phyloP scores from a whole-genome alignment of 129 eudicot species.

The Chrysanthemum makinoi region DNA sequence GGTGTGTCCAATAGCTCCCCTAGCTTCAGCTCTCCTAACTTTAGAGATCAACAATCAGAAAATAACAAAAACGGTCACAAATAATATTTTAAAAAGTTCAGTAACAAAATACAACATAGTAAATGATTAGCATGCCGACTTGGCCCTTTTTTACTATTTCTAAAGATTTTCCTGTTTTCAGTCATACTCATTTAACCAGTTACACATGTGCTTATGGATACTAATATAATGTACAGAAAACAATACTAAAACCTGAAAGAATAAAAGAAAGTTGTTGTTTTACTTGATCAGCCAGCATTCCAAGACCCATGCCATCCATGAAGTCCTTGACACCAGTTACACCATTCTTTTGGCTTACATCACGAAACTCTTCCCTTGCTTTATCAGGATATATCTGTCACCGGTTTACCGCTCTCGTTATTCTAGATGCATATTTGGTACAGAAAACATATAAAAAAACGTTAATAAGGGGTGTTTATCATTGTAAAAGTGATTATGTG shows the following conservation, averaged over 20 bases:
- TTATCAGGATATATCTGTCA: conserved; percentile 87
- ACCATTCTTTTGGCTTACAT: conserved; percentile 64
- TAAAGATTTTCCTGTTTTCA: too few relatives aligned
- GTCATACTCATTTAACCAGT: too few relatives aligned
- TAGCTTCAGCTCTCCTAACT: conserved; percentile 91
- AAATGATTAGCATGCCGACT: neutral
- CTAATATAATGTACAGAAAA: neutral
- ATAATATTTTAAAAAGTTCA: too few relatives aligned
- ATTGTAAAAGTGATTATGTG: neutral
- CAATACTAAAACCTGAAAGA: neutral
- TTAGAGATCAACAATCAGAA: conserved; percentile 10
- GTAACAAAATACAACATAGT: neutral
- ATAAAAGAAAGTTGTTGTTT: neutral
- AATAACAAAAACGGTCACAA: neutral
- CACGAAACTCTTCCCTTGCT: conserved; percentile 87
- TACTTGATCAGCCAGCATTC: conserved; percentile 84
- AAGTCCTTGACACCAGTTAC: conserved; percentile 80
- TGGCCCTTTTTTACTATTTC: neutral
- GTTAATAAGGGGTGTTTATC: neutral
- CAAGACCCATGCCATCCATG: conserved; percentile 97
- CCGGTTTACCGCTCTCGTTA: conserved; percentile 9
- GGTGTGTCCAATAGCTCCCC: conserved; percentile 98
- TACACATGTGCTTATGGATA: neutral
- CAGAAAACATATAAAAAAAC: neutral
- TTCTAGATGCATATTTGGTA: neutral